phyloP scores from a whole-genome alignment of 768 basidiomycete genomes.

The Coprinopsis cinerea region DNA sequence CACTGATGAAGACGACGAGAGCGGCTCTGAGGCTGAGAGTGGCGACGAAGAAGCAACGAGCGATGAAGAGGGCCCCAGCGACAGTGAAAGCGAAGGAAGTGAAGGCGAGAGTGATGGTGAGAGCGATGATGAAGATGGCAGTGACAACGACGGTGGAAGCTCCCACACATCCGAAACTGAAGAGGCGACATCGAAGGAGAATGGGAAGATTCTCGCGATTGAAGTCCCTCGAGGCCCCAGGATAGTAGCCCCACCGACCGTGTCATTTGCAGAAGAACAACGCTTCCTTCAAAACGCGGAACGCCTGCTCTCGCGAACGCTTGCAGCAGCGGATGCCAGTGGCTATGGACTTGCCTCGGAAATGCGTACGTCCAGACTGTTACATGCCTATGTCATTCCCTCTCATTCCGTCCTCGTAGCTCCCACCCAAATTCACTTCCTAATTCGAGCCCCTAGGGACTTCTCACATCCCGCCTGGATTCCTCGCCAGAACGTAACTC shows the following conservation, averaged over 20 bases:
- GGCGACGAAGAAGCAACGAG: conserved; percentile 20
- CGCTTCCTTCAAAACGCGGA: conserved; percentile 28
- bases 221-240: not conserved
- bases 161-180: too few species aligned
- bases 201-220: too few species aligned
- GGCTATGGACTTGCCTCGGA: conserved; percentile 32
- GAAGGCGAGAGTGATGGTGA: conserved; percentile 9
- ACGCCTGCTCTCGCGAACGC: conserved; percentile 29
- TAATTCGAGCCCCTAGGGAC: conserved; percentile 41
- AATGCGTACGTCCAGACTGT: conserved; percentile 20
- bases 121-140: conserved; percentile 3
- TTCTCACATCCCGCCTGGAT: conserved; percentile 43
- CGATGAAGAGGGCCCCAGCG: conserved; percentile 28
- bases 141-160: too few species aligned
- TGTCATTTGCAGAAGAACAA: conserved; percentile 26
- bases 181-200: too few species aligned
- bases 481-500: conserved; percentile 37
- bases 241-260: conserved; percentile 11
- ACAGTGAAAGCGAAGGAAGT: too few species aligned
- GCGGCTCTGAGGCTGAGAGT: conserved; percentile 17
- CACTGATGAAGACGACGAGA: conserved; percentile 17
- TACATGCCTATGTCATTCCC: not conserved
- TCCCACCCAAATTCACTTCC: conserved; percentile 40
- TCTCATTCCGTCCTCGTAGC: conserved; percentile 19
- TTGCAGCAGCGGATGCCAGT: conserved; percentile 28